Conservation (phyloP, 2,329 filamentous ascomycete genomes). For the Aspergillus persii region DNA sequence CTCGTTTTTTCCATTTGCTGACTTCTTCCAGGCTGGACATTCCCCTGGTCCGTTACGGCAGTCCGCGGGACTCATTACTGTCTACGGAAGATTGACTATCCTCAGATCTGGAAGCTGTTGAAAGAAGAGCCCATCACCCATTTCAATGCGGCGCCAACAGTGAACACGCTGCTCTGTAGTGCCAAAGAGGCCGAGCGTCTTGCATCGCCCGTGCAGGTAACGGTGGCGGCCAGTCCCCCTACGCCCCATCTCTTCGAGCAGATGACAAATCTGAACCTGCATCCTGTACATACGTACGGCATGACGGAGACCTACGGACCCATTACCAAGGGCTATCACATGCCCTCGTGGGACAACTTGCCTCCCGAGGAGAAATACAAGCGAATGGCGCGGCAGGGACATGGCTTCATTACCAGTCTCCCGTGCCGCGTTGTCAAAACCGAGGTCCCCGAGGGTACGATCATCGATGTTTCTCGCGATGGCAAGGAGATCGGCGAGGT, state of each 20-base stretch:
- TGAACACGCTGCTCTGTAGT: constrained; percentile 89
- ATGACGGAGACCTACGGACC: constrained; percentile 87
- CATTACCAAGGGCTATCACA: constrained; percentile 87
- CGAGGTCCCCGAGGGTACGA: constrained; percentile 64
- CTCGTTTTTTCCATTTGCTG: constrained; percentile 30
- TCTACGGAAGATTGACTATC: constrained; percentile 91
- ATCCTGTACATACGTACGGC: constrained; percentile 92
- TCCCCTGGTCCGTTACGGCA: constrained; percentile 89
- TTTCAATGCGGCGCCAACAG: constrained; percentile 93
- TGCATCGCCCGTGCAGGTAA: constrained; percentile 72
- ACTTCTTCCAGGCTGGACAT: constrained; percentile 63
- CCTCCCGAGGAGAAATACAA: constrained; percentile 74
- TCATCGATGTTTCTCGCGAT: constrained; percentile 67
- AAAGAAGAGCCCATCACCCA: constrained; percentile 87
- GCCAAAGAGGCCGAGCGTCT: constrained; percentile 71
- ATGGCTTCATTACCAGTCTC: constrained; percentile 81
- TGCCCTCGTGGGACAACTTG: constrained; percentile 79
- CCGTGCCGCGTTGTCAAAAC: constrained; percentile 80
- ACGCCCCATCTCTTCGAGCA: constrained; percentile 87
- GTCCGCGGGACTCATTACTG: constrained; percentile 95
- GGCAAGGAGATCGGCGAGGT: constrained; percentile 80
- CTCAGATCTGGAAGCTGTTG: constrained; percentile 83
- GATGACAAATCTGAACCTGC: constrained; percentile 83
- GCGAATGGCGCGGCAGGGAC: constrained; percentile 90
- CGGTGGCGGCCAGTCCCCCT: constrained; percentile 88